Base-by-base conservation (phyloP, 371 early-diverging fungal genomes). In the Actinomortierella wolfii region DNA sequence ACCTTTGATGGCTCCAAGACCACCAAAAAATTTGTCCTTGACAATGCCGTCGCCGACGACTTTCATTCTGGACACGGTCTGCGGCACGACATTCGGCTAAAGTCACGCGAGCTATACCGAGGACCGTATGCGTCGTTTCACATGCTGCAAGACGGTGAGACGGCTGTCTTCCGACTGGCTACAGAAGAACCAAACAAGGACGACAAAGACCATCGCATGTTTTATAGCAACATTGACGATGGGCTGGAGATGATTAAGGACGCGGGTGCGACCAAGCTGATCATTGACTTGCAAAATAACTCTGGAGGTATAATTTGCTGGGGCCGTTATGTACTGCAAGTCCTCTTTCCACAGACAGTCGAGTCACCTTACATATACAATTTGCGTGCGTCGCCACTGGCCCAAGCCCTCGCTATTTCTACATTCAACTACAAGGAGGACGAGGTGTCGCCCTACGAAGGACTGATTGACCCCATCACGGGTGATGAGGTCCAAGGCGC, bases 261-360 rank as follows among this genome's bases (percentile, higher is more conserved):
- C 18, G 61, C 61, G 3, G 68, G 68, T n/a, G 65, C 66, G 3
- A 61, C 28, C 0, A 67, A 51, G 23, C 34, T 77, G 41, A 67
- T 74, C 26, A 54, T 73, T 13, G 77, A 77, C 39, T 39, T 77
- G 11, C 74, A 74, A 40, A 74, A 60, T 54, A 77, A 77, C 47
- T 54, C 69, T n/a, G 77, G 77, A 5, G 77, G 77, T 0, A 65
- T 68, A 23, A 77, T 77, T 14, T 77, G 77, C 34, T 68, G 68
- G 68, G 77, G 74, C 0, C 74, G 74, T 9, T 68, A 68, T 48
- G 68, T 77, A 8, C 54, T 77, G 2, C 69, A 77, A 20, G 63
- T 61, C 13, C 64, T 77, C 2, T 77, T 74, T 51, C 77, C 77
- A 14, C 23, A 24, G 18, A 73, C 73, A 2, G 56, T 62, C 15